These are phyloP conservation scores for Aechmea fasciata DNA, from an alignment of 176 grass and related monocot species.

Conservation along the genomic window DNA sequence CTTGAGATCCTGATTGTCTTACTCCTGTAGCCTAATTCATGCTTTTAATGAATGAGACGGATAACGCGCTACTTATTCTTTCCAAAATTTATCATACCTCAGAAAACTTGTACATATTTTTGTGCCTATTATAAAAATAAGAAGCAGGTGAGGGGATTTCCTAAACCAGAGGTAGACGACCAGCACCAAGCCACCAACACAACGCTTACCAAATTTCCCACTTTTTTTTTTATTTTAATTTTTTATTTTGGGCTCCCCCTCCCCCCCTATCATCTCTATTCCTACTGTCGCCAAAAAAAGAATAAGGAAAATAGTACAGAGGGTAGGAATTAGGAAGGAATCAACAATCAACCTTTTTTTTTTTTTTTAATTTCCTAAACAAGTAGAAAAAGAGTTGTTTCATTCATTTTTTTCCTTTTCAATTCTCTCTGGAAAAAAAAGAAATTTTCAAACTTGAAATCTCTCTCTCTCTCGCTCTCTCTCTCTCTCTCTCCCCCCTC, in stretches of 20 bases:
- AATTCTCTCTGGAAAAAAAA: no score
- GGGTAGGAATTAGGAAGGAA: background rate
- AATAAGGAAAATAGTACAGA: background rate
- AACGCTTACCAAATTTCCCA: background rate
- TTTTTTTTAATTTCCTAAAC: background rate
- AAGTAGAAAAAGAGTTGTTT: background rate
- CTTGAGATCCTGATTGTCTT: no score
- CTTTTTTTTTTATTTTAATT: no score
- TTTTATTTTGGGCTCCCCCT: background rate
- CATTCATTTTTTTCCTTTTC: background rate
- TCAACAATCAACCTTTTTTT: background rate
- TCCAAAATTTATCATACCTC: no score
- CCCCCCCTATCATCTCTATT: background rate
- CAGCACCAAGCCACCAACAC: background rate
- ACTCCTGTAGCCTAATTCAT: no score
- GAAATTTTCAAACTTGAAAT: background rate
- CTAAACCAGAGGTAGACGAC: background rate
- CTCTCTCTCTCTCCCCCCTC: background rate
- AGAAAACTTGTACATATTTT: no score
- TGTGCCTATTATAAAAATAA: no score
- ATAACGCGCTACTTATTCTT: no score
- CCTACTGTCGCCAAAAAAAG: background rate
- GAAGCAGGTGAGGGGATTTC: background rate
- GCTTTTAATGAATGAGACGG: no score
- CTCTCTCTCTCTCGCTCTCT: no score